Evolutionary conservation across 2,329 filamentous ascomycete species (phyloP).

Genomic region (Sclerotiophoma versabilis): DNA sequence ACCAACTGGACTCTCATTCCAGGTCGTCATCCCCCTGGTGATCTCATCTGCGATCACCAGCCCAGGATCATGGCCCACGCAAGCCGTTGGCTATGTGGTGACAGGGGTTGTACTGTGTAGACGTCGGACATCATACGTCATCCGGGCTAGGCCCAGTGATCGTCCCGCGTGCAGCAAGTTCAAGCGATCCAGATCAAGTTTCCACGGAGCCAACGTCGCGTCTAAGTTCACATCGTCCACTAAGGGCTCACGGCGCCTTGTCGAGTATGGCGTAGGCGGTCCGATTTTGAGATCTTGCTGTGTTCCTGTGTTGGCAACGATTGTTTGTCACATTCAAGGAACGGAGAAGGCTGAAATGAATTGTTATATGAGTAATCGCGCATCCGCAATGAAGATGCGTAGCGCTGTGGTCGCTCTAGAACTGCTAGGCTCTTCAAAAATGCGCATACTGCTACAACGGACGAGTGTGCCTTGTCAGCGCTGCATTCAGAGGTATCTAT

Average conservation of each 20-base stretch:
- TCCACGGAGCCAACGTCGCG: constrained; percentile 6
- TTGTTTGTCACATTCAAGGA: constrained; percentile 6
- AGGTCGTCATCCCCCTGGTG: constrained; percentile 17
- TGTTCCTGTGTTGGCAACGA: neutral
- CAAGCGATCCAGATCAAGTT: constrained; percentile 16
- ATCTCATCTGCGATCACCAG: constrained; percentile 20
- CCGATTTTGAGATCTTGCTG: neutral
- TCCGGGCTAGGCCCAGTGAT: constrained; percentile 27
- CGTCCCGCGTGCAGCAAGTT: constrained; percentile 24
- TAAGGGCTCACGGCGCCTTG: neutral
- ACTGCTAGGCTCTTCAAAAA: neutral
- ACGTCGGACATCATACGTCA: constrained; percentile 22
- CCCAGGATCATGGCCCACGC: constrained; percentile 11
- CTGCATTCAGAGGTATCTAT: neutral
- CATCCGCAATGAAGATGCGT: neutral
- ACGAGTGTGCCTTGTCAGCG: neutral
- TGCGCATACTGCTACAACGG: neutral
- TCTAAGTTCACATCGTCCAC: constrained; percentile 5
- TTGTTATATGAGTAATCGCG: neutral
- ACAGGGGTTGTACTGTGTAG: constrained; percentile 9
- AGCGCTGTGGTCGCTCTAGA: neutral
- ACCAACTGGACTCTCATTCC: neutral
- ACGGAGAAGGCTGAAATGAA: neutral
- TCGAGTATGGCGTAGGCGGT: constrained; percentile 7
- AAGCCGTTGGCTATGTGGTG: neutral